Conservation (phyloP, 495 filamentous ascomycete genomes). For the Hypoxylon crocopeplum region DNA sequence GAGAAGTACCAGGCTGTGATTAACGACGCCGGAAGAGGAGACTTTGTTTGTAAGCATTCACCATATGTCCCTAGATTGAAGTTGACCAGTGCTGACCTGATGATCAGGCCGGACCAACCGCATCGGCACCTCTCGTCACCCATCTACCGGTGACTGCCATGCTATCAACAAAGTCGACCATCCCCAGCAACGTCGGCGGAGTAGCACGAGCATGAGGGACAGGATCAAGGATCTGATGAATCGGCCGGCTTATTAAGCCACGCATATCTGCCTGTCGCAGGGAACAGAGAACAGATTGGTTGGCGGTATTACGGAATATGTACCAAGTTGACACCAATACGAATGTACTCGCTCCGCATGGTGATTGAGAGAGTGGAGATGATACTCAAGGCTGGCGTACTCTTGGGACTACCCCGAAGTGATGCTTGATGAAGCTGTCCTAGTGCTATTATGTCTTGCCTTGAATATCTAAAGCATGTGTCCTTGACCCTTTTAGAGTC, state of each 20-base stretch:
- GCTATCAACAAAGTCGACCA: constrained; percentile 34
- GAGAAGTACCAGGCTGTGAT: constrained; percentile 43
- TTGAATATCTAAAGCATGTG: too few species aligned
- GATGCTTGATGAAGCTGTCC: too few species aligned
- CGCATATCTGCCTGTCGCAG: neutral
- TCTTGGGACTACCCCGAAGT: too few species aligned
- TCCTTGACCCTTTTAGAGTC: too few species aligned
- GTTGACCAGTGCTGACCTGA: neutral
- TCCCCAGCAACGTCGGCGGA: constrained; percentile 38
- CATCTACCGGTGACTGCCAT: constrained; percentile 37
- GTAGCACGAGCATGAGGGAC: constrained; percentile 33
- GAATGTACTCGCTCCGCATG: neutral
- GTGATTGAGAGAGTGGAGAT: too few species aligned
- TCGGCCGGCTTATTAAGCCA: constrained; percentile 36
- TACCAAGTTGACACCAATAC: constrained; percentile 10
- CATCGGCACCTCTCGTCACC: constrained; percentile 33
- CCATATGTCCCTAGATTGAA: neutral
- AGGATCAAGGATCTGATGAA: constrained; percentile 38
- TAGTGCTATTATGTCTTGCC: too few species aligned
- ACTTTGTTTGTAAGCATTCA: constrained; percentile 37
- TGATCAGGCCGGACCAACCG: constrained; percentile 41
- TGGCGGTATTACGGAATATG: constrained; percentile 7
- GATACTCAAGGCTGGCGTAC: too few species aligned
- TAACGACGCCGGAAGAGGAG: constrained; percentile 40
- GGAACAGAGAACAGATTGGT: neutral